Conservation (phyloP, 208 protist species). For the Naegleria gruberi region DNA sequence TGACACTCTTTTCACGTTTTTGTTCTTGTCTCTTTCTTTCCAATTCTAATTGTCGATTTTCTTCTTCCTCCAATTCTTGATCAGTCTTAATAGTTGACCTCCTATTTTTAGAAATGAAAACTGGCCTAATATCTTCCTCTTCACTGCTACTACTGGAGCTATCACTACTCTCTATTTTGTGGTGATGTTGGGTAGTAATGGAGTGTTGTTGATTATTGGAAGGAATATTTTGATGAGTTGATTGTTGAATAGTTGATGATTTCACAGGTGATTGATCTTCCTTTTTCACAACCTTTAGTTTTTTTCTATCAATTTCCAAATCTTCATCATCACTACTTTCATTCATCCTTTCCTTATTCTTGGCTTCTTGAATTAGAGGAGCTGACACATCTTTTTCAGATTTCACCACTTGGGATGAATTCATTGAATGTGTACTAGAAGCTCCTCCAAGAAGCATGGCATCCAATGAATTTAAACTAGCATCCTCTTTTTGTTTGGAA, state of each 20-base stretch:
- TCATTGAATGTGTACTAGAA: background rate
- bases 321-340: background rate
- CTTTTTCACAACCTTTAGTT: background rate
- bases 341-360: too few relatives aligned
- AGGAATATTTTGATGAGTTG: background rate
- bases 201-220: background rate
- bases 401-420: background rate
- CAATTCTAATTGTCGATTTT: background rate
- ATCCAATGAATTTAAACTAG: background rate
- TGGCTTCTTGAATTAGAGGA: too few relatives aligned
- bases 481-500: background rate
- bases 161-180: background rate
- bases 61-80: conserved; percentile 3
- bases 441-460: background rate
- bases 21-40: background rate
- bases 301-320: background rate
- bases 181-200: background rate
- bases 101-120: background rate
- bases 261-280: background rate
- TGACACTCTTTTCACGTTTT: background rate
- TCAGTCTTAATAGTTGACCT: background rate
- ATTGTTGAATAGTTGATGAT: background rate
- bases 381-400: too few relatives aligned
- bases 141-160: background rate
- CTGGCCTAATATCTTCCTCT: background rate